Evolutionary conservation across 164 flowering plant genomes (phyloP).

Genomic region (Umbilicus rupestris): DNA sequence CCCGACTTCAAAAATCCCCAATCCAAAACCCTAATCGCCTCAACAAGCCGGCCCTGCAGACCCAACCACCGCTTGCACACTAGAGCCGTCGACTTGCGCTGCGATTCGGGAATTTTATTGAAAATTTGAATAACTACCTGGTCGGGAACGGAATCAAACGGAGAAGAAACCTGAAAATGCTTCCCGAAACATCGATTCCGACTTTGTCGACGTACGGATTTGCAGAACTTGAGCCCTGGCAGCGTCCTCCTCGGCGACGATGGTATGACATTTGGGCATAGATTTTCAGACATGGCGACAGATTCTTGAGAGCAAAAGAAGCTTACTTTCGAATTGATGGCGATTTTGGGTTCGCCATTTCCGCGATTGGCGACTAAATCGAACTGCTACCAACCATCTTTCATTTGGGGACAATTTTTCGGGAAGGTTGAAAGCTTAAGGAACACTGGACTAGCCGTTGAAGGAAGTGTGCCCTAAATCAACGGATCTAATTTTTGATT

Average conservation of each 20-base stretch:
- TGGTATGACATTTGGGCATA: not conserved
- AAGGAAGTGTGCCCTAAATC: not conserved
- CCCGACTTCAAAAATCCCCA: constrained; percentile 26
- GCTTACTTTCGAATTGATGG: not conserved
- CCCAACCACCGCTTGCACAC: constrained; percentile 24
- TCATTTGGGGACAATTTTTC: not conserved
- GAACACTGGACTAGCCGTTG: not conserved
- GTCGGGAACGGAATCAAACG: constrained; percentile 18
- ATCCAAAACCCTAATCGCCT: constrained; percentile 15
- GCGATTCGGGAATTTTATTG: constrained; percentile 17
- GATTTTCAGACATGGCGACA: not conserved
- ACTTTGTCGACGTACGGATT: not conserved
- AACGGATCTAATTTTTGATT: not conserved
- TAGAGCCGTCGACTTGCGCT: constrained; percentile 12
- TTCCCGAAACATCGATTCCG: not conserved
- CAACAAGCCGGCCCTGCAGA: constrained; percentile 14
- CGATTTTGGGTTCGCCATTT: not conserved
- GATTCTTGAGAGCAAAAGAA: not conserved
- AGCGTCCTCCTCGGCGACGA: not conserved
- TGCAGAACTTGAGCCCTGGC: not conserved
- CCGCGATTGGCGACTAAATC: not conserved
- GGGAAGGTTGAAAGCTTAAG: not conserved
- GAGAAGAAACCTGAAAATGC: constrained; percentile 7
- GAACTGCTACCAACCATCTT: not conserved
- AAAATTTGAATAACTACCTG: constrained; percentile 13